Percentiles rank a stretch among this genome's conserved stretches.
Conservation (phyloP, 495 filamentous ascomycete species). For the Penicillium turbatum region DNA sequence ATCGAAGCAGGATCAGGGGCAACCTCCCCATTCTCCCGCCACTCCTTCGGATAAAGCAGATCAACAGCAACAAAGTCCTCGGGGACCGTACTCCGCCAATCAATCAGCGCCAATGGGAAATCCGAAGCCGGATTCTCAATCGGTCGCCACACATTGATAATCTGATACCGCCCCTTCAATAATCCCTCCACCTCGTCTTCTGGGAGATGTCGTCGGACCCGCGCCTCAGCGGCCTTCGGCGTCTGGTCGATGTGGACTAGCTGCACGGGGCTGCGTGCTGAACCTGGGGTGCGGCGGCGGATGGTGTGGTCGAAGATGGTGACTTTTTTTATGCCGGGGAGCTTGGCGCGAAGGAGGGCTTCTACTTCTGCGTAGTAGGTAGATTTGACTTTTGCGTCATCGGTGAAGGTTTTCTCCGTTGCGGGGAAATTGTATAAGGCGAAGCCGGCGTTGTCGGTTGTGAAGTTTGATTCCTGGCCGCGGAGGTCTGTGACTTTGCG, state of each 20-base stretch:
- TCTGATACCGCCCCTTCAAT: conserved; percentile 62
- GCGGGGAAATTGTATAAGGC: conserved; percentile 6
- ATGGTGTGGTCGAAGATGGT: conserved; percentile 91
- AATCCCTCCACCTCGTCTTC: conserved; percentile 55
- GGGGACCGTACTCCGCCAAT: conserved; percentile 52
- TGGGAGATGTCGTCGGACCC: conserved; percentile 59
- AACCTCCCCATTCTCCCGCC: conserved; percentile 70
- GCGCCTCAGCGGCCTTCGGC: conserved; percentile 49
- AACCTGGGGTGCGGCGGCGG: conserved; percentile 52
- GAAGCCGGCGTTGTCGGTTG: conserved; percentile 11
- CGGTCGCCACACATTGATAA: conserved; percentile 87
- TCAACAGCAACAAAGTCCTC: conserved; percentile 66
- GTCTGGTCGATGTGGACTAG: conserved; percentile 84
- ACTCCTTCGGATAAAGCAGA: conserved; percentile 66
- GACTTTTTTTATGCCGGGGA: conserved; percentile 60
- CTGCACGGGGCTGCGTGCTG: conserved; percentile 58
- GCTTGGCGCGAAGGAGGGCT: conserved; percentile 54
- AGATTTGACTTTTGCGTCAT: conserved; percentile 55
- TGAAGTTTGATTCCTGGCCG: conserved; percentile 11
- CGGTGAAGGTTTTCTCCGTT: conserved; percentile 8
- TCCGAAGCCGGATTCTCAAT: conserved; percentile 66
- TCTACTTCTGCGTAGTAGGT: conserved; percentile 82
- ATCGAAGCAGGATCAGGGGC: conserved; percentile 55
- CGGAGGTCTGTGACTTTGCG: conserved; percentile 10
- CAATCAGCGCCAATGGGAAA: conserved; percentile 67